phyloP scores from a whole-genome alignment of 2,329 filamentous ascomycete genomes.

The Cytospora piceicola region DNA sequence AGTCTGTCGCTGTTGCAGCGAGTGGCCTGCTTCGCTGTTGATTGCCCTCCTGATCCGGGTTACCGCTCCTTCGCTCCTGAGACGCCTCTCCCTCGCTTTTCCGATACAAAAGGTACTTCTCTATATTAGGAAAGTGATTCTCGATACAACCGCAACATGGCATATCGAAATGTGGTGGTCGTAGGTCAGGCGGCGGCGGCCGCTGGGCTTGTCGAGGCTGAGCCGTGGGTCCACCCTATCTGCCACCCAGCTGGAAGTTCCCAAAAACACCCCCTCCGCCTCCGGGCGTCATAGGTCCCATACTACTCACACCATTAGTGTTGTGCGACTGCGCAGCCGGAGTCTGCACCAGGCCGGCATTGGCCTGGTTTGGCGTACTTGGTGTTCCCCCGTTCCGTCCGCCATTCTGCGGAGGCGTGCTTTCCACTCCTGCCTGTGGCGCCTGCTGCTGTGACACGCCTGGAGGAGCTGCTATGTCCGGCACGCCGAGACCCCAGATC shows the following conservation, averaged over 20 bases:
- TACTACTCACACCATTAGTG: constrained; percentile 57
- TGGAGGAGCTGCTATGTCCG: constrained; percentile 54
- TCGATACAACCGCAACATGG: background rate
- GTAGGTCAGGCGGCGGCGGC: background rate
- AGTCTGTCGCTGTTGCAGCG: background rate
- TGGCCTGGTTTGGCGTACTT: constrained; percentile 67
- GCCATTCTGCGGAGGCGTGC: constrained; percentile 47
- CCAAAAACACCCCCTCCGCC: constrained; percentile 77
- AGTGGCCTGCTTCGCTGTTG: background rate
- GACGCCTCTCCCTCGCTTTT: background rate
- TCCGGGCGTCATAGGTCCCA: constrained; percentile 78
- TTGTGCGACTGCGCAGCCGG: constrained; percentile 56
- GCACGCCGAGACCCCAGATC: constrained; percentile 87
- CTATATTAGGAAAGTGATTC: background rate
- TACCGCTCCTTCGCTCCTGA: background rate
- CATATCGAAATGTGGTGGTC: background rate
- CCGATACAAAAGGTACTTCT: background rate
- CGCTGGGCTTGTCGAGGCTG: background rate
- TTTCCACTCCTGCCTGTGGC: constrained; percentile 38
- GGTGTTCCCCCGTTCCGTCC: constrained; percentile 56
- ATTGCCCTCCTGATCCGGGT: background rate
- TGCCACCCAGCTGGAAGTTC: constrained; percentile 61
- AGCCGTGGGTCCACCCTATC: constrained; percentile 23
- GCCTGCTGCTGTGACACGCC: constrained; percentile 18
- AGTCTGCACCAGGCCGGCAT: constrained; percentile 52